Evolutionary conservation across 1,284 basidiomycete species (phyloP).

Genomic region (Anthracocystis walkeri): DNA sequence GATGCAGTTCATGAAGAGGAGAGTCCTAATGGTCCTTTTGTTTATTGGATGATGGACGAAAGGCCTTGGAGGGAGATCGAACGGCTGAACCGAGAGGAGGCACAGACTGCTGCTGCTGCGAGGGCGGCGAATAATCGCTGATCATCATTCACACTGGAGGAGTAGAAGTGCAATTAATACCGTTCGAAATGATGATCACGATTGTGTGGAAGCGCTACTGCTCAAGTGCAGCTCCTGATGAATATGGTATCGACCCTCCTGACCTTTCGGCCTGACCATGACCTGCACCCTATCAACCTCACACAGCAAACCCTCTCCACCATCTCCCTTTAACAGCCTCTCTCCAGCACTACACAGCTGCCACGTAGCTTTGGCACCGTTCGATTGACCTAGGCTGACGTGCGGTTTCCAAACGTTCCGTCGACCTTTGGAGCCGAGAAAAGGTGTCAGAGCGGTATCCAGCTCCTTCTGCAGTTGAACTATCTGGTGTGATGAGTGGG

Average conservation of each 20-base stretch:
- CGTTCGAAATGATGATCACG: not conserved
- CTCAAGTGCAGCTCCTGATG: conserved; percentile 5
- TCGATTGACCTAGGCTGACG: conserved; percentile 28
- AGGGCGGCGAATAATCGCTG: conserved; percentile 9
- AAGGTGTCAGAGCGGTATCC: not conserved
- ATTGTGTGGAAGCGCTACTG: not conserved
- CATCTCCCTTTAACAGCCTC: not conserved
- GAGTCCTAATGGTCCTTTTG: conserved; percentile 50
- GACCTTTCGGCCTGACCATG: conserved; percentile 26
- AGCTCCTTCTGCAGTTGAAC: conserved; percentile 16
- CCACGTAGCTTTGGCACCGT: conserved; percentile 4
- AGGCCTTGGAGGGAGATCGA: conserved; percentile 50
- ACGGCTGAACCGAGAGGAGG: conserved; percentile 29
- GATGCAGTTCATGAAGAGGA: conserved; percentile 43
- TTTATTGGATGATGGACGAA: conserved; percentile 55
- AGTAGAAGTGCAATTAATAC: not conserved
- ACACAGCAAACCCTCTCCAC: conserved; percentile 11
- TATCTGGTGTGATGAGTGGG: conserved; percentile 7
- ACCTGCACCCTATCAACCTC: conserved; percentile 17
- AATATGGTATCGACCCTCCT: conserved; percentile 10
- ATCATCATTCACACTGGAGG: not conserved
- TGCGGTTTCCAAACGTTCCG: conserved; percentile 21
- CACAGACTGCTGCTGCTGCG: conserved; percentile 14
- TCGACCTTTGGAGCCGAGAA: not conserved
- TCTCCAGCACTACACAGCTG: conserved; percentile 14